These are phyloP conservation scores for Globisporangium spinosum DNA, from an alignment of 352 stramenopile genomes.

Conservation along the genomic window DNA sequence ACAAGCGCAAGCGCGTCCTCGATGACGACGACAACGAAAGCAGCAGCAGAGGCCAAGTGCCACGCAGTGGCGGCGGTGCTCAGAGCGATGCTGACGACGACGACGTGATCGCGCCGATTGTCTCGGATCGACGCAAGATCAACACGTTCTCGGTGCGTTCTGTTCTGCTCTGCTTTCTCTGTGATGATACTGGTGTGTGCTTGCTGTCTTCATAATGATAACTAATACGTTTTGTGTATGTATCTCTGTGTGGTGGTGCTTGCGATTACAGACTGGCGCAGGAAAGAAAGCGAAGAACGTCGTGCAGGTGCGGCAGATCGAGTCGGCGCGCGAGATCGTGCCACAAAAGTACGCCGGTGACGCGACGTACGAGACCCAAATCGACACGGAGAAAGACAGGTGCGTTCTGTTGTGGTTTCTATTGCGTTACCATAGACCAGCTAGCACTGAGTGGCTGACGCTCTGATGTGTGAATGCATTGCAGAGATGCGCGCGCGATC, in stretches of 20 bases:
- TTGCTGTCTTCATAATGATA: neutral
- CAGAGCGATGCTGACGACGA: constrained; percentile 9
- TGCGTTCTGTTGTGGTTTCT: constrained; percentile 17
- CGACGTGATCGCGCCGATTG: constrained; percentile 24
- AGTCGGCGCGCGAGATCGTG: constrained; percentile 73
- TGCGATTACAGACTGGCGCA: constrained; percentile 36
- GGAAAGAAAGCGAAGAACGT: constrained; percentile 60
- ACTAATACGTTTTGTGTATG: neutral
- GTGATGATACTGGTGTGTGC: neutral
- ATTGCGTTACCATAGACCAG: too few relatives aligned
- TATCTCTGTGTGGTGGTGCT: neutral
- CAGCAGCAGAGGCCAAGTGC: neutral
- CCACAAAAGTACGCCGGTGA: constrained; percentile 77
- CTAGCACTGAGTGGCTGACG: neutral
- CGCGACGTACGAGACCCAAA: constrained; percentile 81
- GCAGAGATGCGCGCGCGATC: constrained; percentile 73
- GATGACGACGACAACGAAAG: constrained; percentile 9
- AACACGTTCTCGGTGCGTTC: constrained; percentile 57
- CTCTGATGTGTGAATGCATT: neutral
- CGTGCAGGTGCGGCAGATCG: constrained; percentile 51
- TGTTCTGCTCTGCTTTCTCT: neutral
- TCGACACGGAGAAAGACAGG: constrained; percentile 78
- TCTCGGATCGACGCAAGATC: constrained; percentile 35
- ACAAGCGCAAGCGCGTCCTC: constrained; percentile 21
- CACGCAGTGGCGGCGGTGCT: neutral